Percentiles rank a stretch among this genome's conserved stretches.
phyloP scores from a whole-genome alignment of 1,139 yeast genomes.

The Pichia sp. region DNA sequence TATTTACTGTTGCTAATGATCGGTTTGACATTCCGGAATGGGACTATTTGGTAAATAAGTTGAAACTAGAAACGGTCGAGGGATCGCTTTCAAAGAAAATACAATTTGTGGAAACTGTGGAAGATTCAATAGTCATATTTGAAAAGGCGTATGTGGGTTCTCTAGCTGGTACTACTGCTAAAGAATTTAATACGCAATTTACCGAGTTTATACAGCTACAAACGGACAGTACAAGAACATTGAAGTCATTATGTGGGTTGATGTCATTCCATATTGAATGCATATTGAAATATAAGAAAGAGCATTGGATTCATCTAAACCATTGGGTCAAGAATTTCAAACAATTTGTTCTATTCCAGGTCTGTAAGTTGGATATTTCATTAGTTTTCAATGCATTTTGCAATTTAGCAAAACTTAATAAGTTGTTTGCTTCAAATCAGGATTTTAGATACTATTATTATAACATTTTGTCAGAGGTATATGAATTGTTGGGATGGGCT shows the following conservation, averaged over 20 bases:
- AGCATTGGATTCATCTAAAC: constrained; percentile 25
- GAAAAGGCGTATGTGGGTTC: constrained; percentile 24
- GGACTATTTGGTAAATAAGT: constrained; percentile 15
- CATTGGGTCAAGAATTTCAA: constrained; percentile 23
- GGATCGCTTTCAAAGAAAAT: constrained; percentile 25
- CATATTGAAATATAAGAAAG: constrained; percentile 4
- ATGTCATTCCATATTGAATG: constrained; percentile 18
- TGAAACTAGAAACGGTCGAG: constrained; percentile 13
- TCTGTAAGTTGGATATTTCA: not conserved
- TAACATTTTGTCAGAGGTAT: not conserved
- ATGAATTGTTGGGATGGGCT: constrained; percentile 4
- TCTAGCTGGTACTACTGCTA: constrained; percentile 9
- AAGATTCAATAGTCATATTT: constrained; percentile 24
- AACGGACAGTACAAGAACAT: not conserved
- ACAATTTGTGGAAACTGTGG: constrained; percentile 22
- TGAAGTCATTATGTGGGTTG: constrained; percentile 17
- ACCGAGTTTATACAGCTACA: not conserved
- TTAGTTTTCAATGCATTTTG: not conserved
- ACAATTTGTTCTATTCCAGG: not conserved
- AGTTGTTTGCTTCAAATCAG: not conserved
- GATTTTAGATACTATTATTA: constrained; percentile 7
- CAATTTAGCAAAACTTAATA: not conserved
- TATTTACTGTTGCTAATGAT: constrained; percentile 24
- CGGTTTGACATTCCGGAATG: constrained; percentile 19
- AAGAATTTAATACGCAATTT: constrained; percentile 16